Evolutionary conservation across 768 basidiomycete species (phyloP).

Genomic region (Panaeolus cyanescens): DNA sequence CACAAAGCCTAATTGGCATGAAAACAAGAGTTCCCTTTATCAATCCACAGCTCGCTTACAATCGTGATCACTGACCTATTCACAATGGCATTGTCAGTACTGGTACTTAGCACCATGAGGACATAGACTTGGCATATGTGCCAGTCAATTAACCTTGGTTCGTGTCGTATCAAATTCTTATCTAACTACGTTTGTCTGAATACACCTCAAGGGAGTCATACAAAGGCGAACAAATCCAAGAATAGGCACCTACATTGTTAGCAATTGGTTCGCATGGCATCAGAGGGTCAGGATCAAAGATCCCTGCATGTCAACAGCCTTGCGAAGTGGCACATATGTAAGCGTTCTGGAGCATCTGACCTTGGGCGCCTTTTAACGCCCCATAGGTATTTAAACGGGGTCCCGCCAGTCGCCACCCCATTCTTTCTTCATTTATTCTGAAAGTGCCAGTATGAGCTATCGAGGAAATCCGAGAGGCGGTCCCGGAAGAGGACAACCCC

Average conservation of each 20-base stretch:
- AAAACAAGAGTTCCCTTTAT: no score
- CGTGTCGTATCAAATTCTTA: no score
- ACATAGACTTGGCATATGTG: no score
- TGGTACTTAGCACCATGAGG: no score
- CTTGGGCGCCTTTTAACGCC: neutral
- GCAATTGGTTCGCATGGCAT: neutral
- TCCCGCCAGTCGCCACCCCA: neutral
- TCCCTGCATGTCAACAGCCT: neutral
- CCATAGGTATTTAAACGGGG: neutral
- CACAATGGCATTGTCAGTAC: no score
- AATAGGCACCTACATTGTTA: neutral
- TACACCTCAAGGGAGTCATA: no score
- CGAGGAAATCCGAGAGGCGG: conserved; percentile 30
- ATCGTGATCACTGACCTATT: no score
- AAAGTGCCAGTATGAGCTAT: conserved; percentile 22
- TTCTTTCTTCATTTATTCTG: neutral
- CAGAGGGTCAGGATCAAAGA: neutral
- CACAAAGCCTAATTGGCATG: no score
- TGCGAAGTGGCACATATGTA: neutral
- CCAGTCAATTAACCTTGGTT: no score
- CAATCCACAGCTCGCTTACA: no score
- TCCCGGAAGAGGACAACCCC: conserved; percentile 16
- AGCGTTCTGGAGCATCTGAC: neutral
- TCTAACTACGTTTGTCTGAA: no score
- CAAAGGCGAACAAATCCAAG: neutral